Conservation (phyloP, 208 protist genomes). For the Acanthamoeba triangularis region DNA sequence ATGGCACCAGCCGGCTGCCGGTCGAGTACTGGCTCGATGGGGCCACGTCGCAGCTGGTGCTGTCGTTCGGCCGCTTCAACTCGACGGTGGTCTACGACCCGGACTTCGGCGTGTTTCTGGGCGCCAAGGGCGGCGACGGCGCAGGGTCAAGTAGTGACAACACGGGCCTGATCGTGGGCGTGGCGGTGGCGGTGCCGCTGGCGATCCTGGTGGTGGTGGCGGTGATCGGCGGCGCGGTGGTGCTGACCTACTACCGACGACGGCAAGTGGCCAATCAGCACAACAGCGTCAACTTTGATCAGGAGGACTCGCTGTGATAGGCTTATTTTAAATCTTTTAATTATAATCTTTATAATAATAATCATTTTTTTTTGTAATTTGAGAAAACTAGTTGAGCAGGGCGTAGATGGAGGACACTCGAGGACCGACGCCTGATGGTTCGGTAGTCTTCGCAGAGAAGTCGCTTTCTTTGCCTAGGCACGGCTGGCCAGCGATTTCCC, state of each 20-base stretch:
- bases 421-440: too few relatives aligned
- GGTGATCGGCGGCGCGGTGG: neutral
- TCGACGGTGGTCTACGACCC: neutral
- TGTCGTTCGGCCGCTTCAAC: constrained; percentile 17
- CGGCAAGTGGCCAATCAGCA: too few relatives aligned
- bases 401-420: too few relatives aligned
- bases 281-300: neutral
- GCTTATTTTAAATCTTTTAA: too few relatives aligned
- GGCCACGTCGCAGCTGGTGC: neutral
- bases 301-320: neutral
- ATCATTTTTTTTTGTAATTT: too few relatives aligned
- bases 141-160: neutral
- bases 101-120: neutral
- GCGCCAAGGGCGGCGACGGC: neutral
- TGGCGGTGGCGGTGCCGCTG: neutral
- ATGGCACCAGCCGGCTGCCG: neutral
- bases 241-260: neutral
- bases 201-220: too few relatives aligned
- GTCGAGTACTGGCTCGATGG: neutral
- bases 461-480: too few relatives aligned
- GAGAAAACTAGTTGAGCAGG: too few relatives aligned
- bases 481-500: too few relatives aligned
- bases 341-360: too few relatives aligned
- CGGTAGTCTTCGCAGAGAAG: too few relatives aligned
- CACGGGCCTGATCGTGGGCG: neutral